These are phyloP conservation scores for Sanghuangporus baumii DNA, from an alignment of 1,284 basidiomycete genomes.

Conservation along the genomic window DNA sequence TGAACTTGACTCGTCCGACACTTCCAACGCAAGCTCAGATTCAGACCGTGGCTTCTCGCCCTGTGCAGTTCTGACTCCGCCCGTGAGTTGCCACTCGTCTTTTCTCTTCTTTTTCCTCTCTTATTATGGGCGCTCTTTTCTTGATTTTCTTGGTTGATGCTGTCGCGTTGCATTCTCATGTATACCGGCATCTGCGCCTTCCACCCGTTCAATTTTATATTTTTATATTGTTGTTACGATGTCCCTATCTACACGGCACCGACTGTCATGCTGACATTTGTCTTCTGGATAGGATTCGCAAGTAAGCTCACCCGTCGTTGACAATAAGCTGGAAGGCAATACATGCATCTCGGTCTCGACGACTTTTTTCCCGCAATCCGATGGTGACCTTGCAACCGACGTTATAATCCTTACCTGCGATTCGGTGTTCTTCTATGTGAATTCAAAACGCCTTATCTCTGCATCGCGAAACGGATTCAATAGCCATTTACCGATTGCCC, in stretches of 20 bases:
- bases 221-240: background rate
- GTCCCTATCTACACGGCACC: background rate
- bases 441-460: slow-evolving; percentile 30
- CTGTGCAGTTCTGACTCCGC: slow-evolving; percentile 15
- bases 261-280: slow-evolving; percentile 1
- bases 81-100: slow-evolving; percentile 3
- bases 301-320: slow-evolving; percentile 30
- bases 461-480: slow-evolving; percentile 35
- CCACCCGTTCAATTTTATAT: background rate
- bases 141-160: background rate
- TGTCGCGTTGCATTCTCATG: no score
- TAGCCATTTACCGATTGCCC: slow-evolving; percentile 25
- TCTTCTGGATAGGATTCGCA: slow-evolving; percentile 25
- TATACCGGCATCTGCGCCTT: no score
- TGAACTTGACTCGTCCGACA: background rate
- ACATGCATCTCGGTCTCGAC: slow-evolving; percentile 70
- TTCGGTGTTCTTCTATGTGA: slow-evolving; percentile 59
- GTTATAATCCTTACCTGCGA: slow-evolving; percentile 63
- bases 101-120: background rate
- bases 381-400: slow-evolving; percentile 52
- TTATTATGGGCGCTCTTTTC: background rate
- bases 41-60: slow-evolving; percentile 12
- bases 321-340: slow-evolving; percentile 25
- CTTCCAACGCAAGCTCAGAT: slow-evolving; percentile 1
- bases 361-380: slow-evolving; percentile 67